Evolutionary conservation across 371 early-diverging fungal genomes (phyloP).

Genomic region (Mucor circinelloides): DNA sequence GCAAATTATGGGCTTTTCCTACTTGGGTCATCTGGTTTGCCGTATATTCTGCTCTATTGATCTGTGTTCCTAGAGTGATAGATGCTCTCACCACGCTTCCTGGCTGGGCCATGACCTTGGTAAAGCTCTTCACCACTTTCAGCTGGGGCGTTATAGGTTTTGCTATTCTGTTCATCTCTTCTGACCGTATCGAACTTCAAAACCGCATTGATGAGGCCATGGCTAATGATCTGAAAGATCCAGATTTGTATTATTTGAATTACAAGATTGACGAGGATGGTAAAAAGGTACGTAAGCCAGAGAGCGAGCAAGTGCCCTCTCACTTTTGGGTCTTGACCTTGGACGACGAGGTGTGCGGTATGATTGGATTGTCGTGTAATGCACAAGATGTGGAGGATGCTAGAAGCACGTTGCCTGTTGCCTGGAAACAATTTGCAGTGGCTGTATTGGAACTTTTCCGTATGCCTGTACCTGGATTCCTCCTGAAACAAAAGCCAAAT

Average conservation of each 20-base stretch:
- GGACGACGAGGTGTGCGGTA: conserved; percentile 37
- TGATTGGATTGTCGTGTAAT: conserved; percentile 39
- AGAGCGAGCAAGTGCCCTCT: conserved; percentile 31
- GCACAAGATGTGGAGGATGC: conserved; percentile 28
- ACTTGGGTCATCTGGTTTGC: conserved; percentile 48
- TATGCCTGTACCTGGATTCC: conserved; percentile 11
- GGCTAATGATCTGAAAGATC: conserved; percentile 44
- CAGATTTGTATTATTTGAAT: conserved; percentile 44
- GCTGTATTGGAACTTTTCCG: conserved; percentile 17
- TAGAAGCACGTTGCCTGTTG: conserved; percentile 12
- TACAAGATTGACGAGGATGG: conserved; percentile 18
- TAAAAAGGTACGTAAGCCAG: conserved; percentile 37
- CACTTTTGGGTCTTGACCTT: conserved; percentile 51
- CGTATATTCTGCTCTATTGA: conserved; percentile 32
- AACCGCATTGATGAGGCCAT: conserved; percentile 37
- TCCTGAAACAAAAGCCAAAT: not conserved
- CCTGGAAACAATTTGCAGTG: conserved; percentile 28
- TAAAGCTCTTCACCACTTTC: conserved; percentile 33
- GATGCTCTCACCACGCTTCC: conserved; percentile 13
- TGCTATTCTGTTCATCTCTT: conserved; percentile 30
- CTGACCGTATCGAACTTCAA: conserved; percentile 37
- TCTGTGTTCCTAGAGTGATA: conserved; percentile 22
- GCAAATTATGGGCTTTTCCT: conserved; percentile 42
- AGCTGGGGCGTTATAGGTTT: conserved; percentile 39
- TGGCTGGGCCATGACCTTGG: conserved; percentile 16